Conservation (phyloP, 768 basidiomycete species). For the Mycena venus region DNA sequence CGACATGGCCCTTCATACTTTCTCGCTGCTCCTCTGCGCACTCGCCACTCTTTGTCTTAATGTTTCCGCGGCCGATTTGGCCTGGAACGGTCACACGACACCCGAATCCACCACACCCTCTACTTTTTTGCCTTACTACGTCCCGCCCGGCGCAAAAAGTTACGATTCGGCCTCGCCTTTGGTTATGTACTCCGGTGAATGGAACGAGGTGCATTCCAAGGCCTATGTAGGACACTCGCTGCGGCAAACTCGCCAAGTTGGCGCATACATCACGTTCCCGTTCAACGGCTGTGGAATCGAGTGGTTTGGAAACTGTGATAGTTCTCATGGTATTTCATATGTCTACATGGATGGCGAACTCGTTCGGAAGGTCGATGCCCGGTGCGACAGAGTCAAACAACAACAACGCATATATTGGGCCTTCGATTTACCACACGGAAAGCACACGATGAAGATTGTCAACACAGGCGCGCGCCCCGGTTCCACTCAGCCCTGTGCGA, state of each 20-base stretch:
- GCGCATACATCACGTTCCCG: constrained; percentile 66
- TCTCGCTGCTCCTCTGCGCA: constrained; percentile 30
- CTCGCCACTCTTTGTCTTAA: constrained; percentile 22
- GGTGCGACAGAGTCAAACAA: constrained; percentile 50
- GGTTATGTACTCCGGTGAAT: constrained; percentile 72
- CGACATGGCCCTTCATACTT: constrained; percentile 14
- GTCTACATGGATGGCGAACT: constrained; percentile 72
- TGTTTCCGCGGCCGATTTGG: constrained; percentile 51
- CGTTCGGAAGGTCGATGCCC: constrained; percentile 61
- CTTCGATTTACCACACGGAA: constrained; percentile 62
- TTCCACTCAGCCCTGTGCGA: constrained; percentile 47
- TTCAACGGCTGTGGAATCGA: constrained; percentile 85
- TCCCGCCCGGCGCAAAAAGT: constrained; percentile 78
- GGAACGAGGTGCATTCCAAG: constrained; percentile 67
- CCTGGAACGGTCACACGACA: constrained; percentile 79
- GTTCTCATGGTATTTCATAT: constrained; percentile 64
- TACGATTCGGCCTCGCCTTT: constrained; percentile 80
- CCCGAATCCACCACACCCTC: constrained; percentile 60
- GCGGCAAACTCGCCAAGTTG: constrained; percentile 61
- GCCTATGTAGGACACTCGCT: constrained; percentile 65
- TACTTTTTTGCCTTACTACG: constrained; percentile 77
- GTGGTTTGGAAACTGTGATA: constrained; percentile 78
- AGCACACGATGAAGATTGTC: constrained; percentile 75
- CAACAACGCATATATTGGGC: constrained; percentile 79
- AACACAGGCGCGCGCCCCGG: constrained; percentile 62